Evolutionary conservation across 805 yeast species (phyloP).

Genomic region (Candida sakaeoensis): DNA sequence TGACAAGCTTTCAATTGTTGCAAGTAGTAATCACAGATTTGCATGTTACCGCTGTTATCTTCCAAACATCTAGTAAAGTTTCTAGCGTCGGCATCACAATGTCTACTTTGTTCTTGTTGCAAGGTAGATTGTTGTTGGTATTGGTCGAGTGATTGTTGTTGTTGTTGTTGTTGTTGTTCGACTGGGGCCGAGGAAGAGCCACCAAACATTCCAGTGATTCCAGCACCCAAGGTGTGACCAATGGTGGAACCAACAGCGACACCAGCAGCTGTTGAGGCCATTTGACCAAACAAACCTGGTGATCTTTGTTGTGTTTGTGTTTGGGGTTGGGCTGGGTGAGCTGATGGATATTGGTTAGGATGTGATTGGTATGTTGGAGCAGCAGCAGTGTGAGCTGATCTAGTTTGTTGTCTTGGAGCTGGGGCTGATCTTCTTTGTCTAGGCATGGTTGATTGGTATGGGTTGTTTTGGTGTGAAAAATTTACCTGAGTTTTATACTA

Average conservation of each 20-base stretch:
- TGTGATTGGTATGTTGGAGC: slow-evolving; percentile 23
- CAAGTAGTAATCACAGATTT: slow-evolving; percentile 92
- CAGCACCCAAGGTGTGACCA: slow-evolving; percentile 96
- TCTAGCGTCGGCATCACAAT: slow-evolving; percentile 92
- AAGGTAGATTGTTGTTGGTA: slow-evolving; percentile 32
- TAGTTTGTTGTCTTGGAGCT: slow-evolving; percentile 48
- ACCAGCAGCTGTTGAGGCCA: slow-evolving; percentile 99
- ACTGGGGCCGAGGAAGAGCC: slow-evolving; percentile 54
- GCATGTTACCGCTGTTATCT: slow-evolving; percentile 93
- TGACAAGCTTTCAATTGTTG: slow-evolving; percentile 98
- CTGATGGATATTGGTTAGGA: slow-evolving; percentile 26
- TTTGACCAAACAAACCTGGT: slow-evolving; percentile 92
- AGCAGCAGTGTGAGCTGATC: slow-evolving; percentile 79
- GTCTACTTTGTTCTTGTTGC: slow-evolving; percentile 42
- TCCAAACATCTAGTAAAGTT: slow-evolving; percentile 92
- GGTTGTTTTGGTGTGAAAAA: neutral
- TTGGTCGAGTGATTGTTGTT: slow-evolving; percentile 27
- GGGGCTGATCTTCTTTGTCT: slow-evolving; percentile 54
- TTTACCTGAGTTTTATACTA: neutral
- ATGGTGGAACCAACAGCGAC: slow-evolving; percentile 98
- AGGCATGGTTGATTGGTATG: slow-evolving; percentile 26
- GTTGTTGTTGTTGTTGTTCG: slow-evolving; percentile 41
- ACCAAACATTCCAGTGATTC: slow-evolving; percentile 84
- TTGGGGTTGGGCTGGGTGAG: slow-evolving; percentile 49
- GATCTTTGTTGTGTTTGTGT: slow-evolving; percentile 42